A percentile compares a stretch with the other conserved stretches of the same genome.
Evolutionary conservation across 2,329 filamentous ascomycete species (phyloP).

Genomic region (Rhexocercosporidium sp.): DNA sequence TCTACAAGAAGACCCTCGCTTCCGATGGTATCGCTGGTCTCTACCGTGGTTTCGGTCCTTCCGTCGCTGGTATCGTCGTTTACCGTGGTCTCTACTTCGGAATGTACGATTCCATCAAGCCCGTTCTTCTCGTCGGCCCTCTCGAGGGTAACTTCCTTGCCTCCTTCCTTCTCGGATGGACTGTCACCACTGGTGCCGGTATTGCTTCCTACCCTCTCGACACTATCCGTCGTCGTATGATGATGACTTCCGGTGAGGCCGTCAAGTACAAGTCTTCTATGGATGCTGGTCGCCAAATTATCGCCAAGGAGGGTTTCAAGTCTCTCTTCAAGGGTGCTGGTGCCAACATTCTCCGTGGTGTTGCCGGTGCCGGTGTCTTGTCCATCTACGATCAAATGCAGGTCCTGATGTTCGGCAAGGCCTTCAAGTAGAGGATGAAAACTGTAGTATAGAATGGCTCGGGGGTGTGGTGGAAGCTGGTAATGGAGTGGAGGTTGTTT

Average conservation of each 20-base stretch:
- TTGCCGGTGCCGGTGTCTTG: conserved; percentile 99
- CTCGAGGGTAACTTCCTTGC: conserved; percentile 99
- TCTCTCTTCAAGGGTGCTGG: conserved; percentile 99
- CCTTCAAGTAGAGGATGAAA: conserved; percentile 73
- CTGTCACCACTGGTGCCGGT: conserved; percentile 99
- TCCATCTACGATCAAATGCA: conserved; percentile 99
- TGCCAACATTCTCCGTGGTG: conserved; percentile 99
- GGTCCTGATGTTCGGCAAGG: conserved; percentile 99
- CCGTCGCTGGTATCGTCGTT: conserved; percentile 97
- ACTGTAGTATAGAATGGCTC: conserved; percentile 38
- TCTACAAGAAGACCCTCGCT: conserved; percentile 99
- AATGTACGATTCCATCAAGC: conserved; percentile 99
- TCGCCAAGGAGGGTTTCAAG: conserved; percentile 96
- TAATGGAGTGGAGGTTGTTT: conserved; percentile 32
- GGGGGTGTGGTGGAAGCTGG: conserved; percentile 24
- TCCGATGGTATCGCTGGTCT: conserved; percentile 99
- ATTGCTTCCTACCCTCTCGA: conserved; percentile 99
- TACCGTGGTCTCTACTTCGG: conserved; percentile 99
- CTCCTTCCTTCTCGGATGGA: conserved; percentile 98
- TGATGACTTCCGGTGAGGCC: conserved; percentile 98
- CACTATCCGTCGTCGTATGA: conserved; percentile 99
- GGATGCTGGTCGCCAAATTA: conserved; percentile 94
- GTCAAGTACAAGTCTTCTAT: conserved; percentile 99
- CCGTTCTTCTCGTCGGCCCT: conserved; percentile 86
- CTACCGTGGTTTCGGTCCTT: conserved; percentile 99